These are phyloP conservation scores for Scheffersomyces insectosa DNA, from an alignment of 1,139 yeast genomes.

Conservation along the genomic window DNA sequence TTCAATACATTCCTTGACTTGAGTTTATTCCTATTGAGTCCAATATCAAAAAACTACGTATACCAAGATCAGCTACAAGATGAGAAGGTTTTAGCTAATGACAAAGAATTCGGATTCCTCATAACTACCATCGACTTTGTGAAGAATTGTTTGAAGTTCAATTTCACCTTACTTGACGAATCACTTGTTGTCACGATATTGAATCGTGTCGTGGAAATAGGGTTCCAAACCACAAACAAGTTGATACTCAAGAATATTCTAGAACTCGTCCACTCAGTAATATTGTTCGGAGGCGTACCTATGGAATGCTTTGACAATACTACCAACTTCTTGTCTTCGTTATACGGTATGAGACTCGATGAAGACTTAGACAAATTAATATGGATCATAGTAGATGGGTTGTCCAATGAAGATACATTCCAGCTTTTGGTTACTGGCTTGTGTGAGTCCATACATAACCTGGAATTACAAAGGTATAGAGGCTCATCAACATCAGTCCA, in stretches of 20 bases:
- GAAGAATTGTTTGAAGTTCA: conserved; percentile 49
- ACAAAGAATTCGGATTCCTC: conserved; percentile 15
- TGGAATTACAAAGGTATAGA: conserved; percentile 24
- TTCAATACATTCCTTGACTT: conserved; percentile 37
- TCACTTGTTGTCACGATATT: conserved; percentile 35
- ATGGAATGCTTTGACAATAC: conserved; percentile 33
- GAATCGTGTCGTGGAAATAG: conserved; percentile 36
- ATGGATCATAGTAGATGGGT: conserved; percentile 31
- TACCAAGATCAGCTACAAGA: conserved; percentile 1
- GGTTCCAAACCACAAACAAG: conserved; percentile 43
- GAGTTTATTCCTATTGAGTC: background rate
- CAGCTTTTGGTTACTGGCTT: conserved; percentile 21
- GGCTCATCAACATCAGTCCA: conserved; percentile 1
- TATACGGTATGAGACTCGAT: conserved; percentile 47
- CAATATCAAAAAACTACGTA: background rate
- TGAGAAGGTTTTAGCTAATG: conserved; percentile 7
- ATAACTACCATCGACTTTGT: conserved; percentile 36
- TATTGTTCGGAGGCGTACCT: conserved; percentile 53
- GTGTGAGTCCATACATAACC: conserved; percentile 26
- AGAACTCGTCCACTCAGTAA: conserved; percentile 46
- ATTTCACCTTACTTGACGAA: conserved; percentile 47
- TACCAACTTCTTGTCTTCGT: conserved; percentile 50
- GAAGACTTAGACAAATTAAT: conserved; percentile 37
- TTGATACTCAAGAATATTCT: conserved; percentile 43
- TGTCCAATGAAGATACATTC: conserved; percentile 22